Percentiles rank a stretch among this genome's conserved stretches.
Conservation (phyloP, 257 asterid species). For the Echium plantagineum region DNA sequence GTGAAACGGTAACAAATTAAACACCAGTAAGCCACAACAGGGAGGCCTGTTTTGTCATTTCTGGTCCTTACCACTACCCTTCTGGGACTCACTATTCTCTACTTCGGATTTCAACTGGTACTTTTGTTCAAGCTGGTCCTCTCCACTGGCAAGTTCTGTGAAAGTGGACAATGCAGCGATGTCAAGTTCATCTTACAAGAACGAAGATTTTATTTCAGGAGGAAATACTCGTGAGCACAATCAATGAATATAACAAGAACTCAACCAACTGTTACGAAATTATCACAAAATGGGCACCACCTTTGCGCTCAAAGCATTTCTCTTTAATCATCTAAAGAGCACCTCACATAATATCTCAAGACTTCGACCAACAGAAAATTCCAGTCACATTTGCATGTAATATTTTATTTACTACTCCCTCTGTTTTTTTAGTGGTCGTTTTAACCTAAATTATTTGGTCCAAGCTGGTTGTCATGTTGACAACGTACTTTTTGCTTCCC, state of each 20-base stretch:
- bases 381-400: too few relatives aligned
- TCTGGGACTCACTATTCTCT: conserved; percentile 47
- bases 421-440: too few relatives aligned
- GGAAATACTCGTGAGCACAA: not conserved
- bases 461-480: too few relatives aligned
- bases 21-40: not conserved
- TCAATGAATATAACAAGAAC: not conserved
- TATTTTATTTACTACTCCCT: too few relatives aligned
- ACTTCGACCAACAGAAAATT: too few relatives aligned
- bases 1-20: conserved; percentile 13
- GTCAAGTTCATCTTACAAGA: not conserved
- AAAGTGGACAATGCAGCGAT: conserved; percentile 9
- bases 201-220: not conserved
- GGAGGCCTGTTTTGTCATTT: conserved; percentile 10
- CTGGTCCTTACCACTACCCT: conserved; percentile 43
- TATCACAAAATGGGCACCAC: not conserved
- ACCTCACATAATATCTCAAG: too few relatives aligned
- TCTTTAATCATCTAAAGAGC: too few relatives aligned
- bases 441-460: too few relatives aligned
- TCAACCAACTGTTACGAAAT: not conserved
- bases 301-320: not conserved
- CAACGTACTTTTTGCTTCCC: too few relatives aligned
- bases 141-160: conserved; percentile 50
- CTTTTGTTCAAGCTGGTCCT: conserved; percentile 50
- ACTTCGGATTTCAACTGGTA: conserved; percentile 33